Conservation (phyloP, 208 protist genomes). For the Phytomonas sp. region DNA sequence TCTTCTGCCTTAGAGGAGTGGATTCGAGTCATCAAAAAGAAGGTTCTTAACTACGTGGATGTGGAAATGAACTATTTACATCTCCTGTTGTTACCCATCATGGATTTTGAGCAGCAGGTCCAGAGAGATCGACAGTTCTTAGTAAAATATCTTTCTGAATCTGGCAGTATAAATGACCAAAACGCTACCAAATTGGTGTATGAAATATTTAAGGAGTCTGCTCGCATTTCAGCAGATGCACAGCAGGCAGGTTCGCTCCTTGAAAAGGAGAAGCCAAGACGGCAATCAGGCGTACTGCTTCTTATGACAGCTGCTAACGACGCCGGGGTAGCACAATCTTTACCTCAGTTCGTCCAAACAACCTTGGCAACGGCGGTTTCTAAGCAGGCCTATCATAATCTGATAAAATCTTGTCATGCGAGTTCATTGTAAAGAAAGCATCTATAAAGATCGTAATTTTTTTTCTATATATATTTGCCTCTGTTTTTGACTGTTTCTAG, state of each 20-base stretch:
- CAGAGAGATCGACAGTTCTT: conserved; percentile 11
- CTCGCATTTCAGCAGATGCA: conserved; percentile 5
- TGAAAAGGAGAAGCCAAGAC: no score
- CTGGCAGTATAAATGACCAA: conserved; percentile 37
- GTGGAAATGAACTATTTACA: conserved; percentile 63
- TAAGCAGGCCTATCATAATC: conserved; percentile 27
- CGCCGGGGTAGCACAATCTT: conserved; percentile 22
- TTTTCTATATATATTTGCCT: conserved; percentile 9
- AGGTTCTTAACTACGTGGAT: conserved; percentile 14
- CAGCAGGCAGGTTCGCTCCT: not conserved
- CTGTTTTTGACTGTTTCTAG: not conserved
- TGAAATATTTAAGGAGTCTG: conserved; percentile 22
- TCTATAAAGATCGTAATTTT: not conserved
- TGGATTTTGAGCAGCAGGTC: conserved; percentile 30
- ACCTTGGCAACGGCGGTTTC: conserved; percentile 30
- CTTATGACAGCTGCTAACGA: conserved; percentile 69
- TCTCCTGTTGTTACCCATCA: conserved; percentile 43
- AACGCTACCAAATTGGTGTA: conserved; percentile 30
- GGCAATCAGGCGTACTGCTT: conserved; percentile 29
- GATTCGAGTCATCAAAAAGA: conserved; percentile 2
- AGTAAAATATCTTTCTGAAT: conserved; percentile 14
- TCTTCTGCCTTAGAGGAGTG: conserved; percentile 11
- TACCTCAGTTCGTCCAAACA: conserved; percentile 40
- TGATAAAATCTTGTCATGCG: conserved; percentile 17
- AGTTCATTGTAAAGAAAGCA: not conserved